These are phyloP conservation scores for Kurtzmaniella fragi DNA, from an alignment of 805 yeast genomes.

Conservation along the genomic window DNA sequence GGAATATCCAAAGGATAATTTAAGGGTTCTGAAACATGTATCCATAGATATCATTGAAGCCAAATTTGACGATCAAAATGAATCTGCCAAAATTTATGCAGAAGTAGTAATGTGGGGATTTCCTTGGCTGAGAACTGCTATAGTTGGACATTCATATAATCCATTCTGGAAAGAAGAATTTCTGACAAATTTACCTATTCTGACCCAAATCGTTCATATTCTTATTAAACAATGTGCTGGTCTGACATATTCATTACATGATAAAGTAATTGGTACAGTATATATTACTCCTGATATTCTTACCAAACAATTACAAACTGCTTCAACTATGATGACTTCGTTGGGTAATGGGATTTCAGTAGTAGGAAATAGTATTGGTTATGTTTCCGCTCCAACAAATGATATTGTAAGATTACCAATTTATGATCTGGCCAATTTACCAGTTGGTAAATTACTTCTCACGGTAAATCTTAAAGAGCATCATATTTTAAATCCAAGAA, in stretches of 20 bases:
- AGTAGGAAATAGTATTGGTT: neutral
- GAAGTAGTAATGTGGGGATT: conserved; percentile 70
- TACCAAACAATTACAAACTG: conserved; percentile 23
- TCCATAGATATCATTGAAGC: conserved; percentile 64
- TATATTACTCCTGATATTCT: conserved; percentile 50
- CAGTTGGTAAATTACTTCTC: conserved; percentile 55
- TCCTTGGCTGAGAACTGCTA: conserved; percentile 75
- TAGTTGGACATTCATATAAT: conserved; percentile 40
- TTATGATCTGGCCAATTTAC: conserved; percentile 33
- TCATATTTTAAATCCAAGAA: conserved; percentile 54
- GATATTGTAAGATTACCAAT: conserved; percentile 45
- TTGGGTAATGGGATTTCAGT: conserved; percentile 12
- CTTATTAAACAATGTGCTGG: conserved; percentile 35
- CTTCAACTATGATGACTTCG: conserved; percentile 31
- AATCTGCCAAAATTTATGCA: conserved; percentile 44
- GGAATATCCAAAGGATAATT: conserved; percentile 24
- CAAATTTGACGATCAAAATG: conserved; percentile 33
- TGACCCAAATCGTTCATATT: conserved; percentile 48
- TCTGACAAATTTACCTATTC: conserved; percentile 52
- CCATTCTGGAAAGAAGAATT: conserved; percentile 88
- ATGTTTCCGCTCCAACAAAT: conserved; percentile 10
- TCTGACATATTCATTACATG: conserved; percentile 24
- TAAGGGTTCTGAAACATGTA: conserved; percentile 52
- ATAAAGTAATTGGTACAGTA: conserved; percentile 48
- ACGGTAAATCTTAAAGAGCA: conserved; percentile 47